These are phyloP conservation scores for Botrytis aclada DNA, from an alignment of 2,329 filamentous ascomycete genomes.

Conservation along the genomic window DNA sequence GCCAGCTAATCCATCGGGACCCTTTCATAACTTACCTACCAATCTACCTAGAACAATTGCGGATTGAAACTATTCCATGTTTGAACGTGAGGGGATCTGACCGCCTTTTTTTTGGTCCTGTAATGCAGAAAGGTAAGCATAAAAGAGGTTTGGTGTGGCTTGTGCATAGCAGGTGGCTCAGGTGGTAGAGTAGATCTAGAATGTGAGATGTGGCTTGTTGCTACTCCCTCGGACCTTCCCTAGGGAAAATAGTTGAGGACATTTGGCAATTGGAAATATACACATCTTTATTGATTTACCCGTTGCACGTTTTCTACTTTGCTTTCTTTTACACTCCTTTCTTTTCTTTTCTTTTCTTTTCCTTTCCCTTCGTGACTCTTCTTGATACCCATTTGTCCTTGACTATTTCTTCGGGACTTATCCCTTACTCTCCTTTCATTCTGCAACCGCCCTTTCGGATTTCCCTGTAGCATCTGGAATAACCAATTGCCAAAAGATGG, in stretches of 20 bases:
- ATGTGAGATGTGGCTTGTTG: conserved; percentile 9
- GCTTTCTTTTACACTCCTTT: background rate
- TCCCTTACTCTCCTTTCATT: background rate
- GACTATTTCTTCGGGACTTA: background rate
- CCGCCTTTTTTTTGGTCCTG: conserved; percentile 12
- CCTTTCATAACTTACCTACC: conserved; percentile 4
- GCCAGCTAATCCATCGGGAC: conserved; percentile 13
- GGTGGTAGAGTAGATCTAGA: background rate
- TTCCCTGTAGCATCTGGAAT: background rate
- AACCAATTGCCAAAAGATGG: conserved; percentile 49
- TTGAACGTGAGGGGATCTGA: conserved; percentile 4
- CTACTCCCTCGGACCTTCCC: background rate
- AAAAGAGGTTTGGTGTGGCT: background rate
- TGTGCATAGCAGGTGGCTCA: background rate
- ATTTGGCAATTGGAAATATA: conserved; percentile 23
- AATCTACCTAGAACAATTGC: conserved; percentile 13
- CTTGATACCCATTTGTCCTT: background rate
- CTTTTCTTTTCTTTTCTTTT: background rate
- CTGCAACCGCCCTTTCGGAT: background rate
- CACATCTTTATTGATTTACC: background rate
- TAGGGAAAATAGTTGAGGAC: conserved; percentile 20
- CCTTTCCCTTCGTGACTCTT: background rate
- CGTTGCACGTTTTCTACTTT: background rate
- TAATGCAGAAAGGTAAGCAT: background rate
- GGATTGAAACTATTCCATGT: conserved; percentile 20